Conservation (phyloP, 169 alveolate species). For the Plasmodium blacklocki region DNA sequence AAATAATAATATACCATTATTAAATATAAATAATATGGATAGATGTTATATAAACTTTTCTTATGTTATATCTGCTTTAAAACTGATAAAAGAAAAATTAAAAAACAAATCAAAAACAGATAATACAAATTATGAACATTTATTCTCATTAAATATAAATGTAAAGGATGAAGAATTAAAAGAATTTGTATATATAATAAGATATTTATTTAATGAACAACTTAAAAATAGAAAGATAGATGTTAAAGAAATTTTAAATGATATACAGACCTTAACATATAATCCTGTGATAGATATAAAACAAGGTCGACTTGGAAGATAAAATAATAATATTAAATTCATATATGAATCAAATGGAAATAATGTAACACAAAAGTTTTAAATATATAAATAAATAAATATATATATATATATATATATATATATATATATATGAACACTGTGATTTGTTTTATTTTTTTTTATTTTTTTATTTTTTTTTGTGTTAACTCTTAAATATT, state of each 20-base stretch:
- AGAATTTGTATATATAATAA: conserved; percentile 59
- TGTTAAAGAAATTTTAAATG: conserved; percentile 38
- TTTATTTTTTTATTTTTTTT: background rate
- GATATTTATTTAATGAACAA: conserved; percentile 40
- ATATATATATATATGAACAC: background rate
- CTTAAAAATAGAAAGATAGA: conserved; percentile 27
- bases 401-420: background rate
- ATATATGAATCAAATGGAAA: background rate
- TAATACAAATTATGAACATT: conserved; percentile 34
- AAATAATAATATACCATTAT: conserved; percentile 41
- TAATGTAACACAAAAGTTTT: too few species aligned
- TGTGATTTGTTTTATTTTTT: background rate
- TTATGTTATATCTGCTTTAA: conserved; percentile 42
- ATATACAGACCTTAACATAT: conserved; percentile 57
- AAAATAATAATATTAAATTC: background rate
- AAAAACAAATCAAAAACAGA: conserved; percentile 54
- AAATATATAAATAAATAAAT: too few species aligned
- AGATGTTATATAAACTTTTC: background rate
- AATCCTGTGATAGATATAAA: conserved; percentile 67
- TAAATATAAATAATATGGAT: conserved; percentile 1
- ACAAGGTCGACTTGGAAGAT: conserved; percentile 63
- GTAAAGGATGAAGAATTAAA: conserved; percentile 27
- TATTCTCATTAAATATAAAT: conserved; percentile 45
- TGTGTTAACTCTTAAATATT: background rate
- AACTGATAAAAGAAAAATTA: conserved; percentile 57